phyloP scores from a whole-genome alignment of 1,284 basidiomycete species.

The Puccinia triticina region DNA sequence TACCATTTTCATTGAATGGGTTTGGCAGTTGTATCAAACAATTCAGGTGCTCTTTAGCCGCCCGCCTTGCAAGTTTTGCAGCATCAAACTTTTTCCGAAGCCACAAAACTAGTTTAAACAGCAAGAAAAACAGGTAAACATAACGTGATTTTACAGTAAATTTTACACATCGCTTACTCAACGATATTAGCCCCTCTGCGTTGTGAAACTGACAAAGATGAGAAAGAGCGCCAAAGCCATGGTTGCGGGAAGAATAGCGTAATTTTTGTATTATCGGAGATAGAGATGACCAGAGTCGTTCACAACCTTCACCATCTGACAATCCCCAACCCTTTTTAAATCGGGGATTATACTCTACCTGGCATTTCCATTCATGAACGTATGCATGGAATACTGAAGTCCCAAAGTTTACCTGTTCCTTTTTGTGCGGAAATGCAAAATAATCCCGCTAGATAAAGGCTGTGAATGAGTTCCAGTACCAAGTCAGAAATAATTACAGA shows the following conservation, averaged over 20 bases:
- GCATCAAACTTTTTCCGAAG: not conserved
- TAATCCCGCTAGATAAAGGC: not conserved
- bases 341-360: slow-evolving; percentile 12
- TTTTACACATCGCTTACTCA: slow-evolving; percentile 1
- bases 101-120: not conserved
- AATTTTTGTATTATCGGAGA: not conserved
- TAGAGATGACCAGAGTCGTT: slow-evolving; percentile 46
- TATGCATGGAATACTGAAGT: slow-evolving; percentile 45
- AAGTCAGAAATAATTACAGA: too few species aligned
- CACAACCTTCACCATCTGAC: slow-evolving; percentile 17
- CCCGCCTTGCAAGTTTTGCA: not conserved
- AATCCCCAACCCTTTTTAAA: slow-evolving; percentile 16
- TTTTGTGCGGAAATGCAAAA: not conserved
- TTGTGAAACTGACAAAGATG: not conserved
- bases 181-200: not conserved
- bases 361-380: slow-evolving; percentile 48
- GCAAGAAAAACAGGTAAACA: not conserved
- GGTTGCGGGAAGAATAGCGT: slow-evolving; percentile 14
- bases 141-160: not conserved
- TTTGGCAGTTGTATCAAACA: not conserved
- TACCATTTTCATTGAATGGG: not conserved
- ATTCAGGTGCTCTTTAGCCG: not conserved
- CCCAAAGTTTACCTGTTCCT: not conserved
- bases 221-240: not conserved
- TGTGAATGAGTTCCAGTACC: not conserved